Evolutionary conservation across 768 basidiomycete genomes (phyloP).

Genomic region (Candolleomyces eurysporus): DNA sequence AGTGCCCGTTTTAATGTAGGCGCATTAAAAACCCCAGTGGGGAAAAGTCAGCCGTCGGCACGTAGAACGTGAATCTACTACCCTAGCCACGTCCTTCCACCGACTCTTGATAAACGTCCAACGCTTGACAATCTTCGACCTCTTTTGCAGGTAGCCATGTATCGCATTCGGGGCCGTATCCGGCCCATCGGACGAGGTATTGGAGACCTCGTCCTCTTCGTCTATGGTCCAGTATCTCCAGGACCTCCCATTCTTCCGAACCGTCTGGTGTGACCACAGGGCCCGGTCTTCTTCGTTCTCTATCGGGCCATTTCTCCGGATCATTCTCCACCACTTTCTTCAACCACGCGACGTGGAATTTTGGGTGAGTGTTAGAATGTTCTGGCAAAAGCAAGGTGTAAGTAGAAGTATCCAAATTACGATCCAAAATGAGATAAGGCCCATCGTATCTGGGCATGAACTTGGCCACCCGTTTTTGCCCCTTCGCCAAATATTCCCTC

Average conservation of each 20-base stretch:
- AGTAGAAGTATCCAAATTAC: no score
- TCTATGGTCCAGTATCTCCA: conserved; percentile 25
- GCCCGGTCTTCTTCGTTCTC: conserved; percentile 15
- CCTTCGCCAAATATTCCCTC: conserved; percentile 21
- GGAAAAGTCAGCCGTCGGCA: no score
- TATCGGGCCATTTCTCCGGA: conserved; percentile 22
- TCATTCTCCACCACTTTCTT: conserved; percentile 26
- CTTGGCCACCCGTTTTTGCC: conserved; percentile 18
- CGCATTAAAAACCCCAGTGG: no score
- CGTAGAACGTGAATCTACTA: no score
- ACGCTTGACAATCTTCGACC: conserved; percentile 11
- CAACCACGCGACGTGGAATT: conserved; percentile 33
- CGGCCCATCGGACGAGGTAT: conserved; percentile 29
- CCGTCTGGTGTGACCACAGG: conserved; percentile 22
- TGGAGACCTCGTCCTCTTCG: conserved; percentile 18
- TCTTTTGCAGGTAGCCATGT: conserved; percentile 24
- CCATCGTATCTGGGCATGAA: no score
- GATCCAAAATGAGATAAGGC: no score
- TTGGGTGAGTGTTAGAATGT: conserved; percentile 27
- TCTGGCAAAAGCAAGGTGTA: no score
- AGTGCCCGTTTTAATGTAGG: no score
- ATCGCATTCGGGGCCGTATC: conserved; percentile 23
- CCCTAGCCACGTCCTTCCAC: no score
- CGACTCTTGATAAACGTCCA: not conserved
- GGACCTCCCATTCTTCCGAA: conserved; percentile 19